Evolutionary conservation across 352 stramenopile genomes (phyloP).

Genomic region (Phytophthora sansomeana): DNA sequence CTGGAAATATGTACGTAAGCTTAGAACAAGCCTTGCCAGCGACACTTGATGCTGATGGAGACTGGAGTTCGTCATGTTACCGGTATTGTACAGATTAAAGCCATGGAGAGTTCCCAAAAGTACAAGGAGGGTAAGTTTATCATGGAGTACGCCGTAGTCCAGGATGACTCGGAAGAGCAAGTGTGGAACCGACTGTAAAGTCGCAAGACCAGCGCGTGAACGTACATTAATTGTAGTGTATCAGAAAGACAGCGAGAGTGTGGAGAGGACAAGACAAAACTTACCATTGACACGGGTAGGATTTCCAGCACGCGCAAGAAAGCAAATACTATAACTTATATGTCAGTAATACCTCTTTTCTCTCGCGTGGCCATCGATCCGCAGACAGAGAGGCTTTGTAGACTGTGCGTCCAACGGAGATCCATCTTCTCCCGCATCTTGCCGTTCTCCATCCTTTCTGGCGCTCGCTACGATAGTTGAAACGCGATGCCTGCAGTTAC

Average conservation of each 20-base stretch:
- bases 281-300: slow-evolving; percentile 34
- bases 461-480: slow-evolving; percentile 18
- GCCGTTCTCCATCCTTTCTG: slow-evolving; percentile 15
- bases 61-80: slow-evolving; percentile 1
- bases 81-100: slow-evolving; percentile 68
- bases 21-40: neutral
- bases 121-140: slow-evolving; percentile 91
- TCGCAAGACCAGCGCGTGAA: neutral
- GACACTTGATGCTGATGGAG: neutral
- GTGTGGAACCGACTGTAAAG: slow-evolving; percentile 46
- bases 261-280: slow-evolving; percentile 27
- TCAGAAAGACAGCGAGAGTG: slow-evolving; percentile 17
- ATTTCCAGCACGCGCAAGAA: slow-evolving; percentile 29
- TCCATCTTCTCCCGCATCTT: slow-evolving; percentile 4
- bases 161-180: slow-evolving; percentile 69
- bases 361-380: slow-evolving; percentile 21
- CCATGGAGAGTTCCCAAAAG: slow-evolving; percentile 83
- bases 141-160: slow-evolving; percentile 78
- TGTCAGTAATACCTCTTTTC: slow-evolving; percentile 46
- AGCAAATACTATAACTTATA: slow-evolving; percentile 56
- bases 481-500: slow-evolving; percentile 44
- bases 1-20: slow-evolving; percentile 82
- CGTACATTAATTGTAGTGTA: slow-evolving; percentile 14
- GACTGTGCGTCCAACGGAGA: neutral
- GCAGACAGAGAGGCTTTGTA: neutral